Conservation (phyloP, 306 rosid genomes). For the Herpetospermum pedunculosum region DNA sequence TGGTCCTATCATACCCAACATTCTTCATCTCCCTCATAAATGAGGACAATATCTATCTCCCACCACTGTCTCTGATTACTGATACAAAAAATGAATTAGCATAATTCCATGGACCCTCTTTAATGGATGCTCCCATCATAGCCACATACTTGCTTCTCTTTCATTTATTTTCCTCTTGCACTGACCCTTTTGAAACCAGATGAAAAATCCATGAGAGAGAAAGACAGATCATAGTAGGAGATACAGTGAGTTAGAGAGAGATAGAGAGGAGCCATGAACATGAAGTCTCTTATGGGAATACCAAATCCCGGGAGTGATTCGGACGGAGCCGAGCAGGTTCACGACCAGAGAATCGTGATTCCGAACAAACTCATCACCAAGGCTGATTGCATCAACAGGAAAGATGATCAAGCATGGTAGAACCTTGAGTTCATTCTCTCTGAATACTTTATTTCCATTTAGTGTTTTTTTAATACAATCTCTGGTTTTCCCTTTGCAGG, state of each 20-base stretch:
- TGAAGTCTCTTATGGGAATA: constrained; percentile 25
- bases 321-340: constrained; percentile 29
- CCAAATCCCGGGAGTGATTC: constrained; percentile 23
- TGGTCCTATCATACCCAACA: constrained; percentile 4
- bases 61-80: constrained; percentile 9
- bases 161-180: constrained; percentile 37
- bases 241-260: neutral
- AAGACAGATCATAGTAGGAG: neutral
- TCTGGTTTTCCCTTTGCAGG: constrained; percentile 37
- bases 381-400: constrained; percentile 37
- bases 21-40: constrained; percentile 11
- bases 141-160: constrained; percentile 66
- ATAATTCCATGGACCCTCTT: constrained; percentile 17
- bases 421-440: neutral
- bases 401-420: constrained; percentile 58
- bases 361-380: constrained; percentile 39
- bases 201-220: neutral
- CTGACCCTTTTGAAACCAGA: neutral
- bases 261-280: constrained; percentile 24
- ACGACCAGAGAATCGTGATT: constrained; percentile 46
- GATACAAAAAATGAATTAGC: neutral
- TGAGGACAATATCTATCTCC: constrained; percentile 5
- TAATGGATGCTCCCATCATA: constrained; percentile 11
- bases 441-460: neutral
- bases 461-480: neutral